Evolutionary conservation across 1,284 basidiomycete genomes (phyloP), one percentile per base, ranked within the genome.

Genomic region (Mrakiaceae sp.): DNA sequence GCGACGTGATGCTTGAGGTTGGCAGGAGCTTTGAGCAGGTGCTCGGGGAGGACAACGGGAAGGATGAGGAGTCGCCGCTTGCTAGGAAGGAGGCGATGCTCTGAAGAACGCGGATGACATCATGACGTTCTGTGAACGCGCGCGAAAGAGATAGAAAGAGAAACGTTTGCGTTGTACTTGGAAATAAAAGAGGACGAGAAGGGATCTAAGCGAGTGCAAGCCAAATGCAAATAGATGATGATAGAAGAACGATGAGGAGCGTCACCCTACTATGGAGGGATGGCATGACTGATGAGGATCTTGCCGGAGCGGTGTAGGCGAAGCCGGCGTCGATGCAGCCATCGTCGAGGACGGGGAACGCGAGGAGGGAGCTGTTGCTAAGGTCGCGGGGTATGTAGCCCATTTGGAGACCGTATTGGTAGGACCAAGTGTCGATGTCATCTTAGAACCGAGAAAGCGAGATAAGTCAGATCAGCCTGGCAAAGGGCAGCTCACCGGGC

Each of bases 21-120:
- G 85, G 86, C 1, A 79, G 79, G 50, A 83, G 89, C 0, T 93
- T 93, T 72, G 78, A 79, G 58, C 84, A 88, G 68, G 74, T 85
- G 7, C 92, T 92, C 74, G 86, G 83, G 11, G 70, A 70, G 44
- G 55, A 60, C 11, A 60, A n/a, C 42, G 39, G 46, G 59, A 46
- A 62, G 52, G 50, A 16, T 7, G n/a, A 54, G 51, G 12, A 49
- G 48, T 9, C 48, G 48, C 48, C 48, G 9, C 14, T 14, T 49
- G 48, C 48, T 49, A 27, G 27, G 27, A 27, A 27, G 27, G 27
- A 27, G 27, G 27, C 27, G 27, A 27, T 27, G 27, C 27, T 27
- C 27, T 27, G 27, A 27, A 27, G 27, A 27, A 27, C 27, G 27
- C 27, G 27, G 27, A 27, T 27, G 27, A 27, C 27, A 27, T 27